Conservation (phyloP, 139 green algal species). For the Zygnema circumcarinatum region DNA sequence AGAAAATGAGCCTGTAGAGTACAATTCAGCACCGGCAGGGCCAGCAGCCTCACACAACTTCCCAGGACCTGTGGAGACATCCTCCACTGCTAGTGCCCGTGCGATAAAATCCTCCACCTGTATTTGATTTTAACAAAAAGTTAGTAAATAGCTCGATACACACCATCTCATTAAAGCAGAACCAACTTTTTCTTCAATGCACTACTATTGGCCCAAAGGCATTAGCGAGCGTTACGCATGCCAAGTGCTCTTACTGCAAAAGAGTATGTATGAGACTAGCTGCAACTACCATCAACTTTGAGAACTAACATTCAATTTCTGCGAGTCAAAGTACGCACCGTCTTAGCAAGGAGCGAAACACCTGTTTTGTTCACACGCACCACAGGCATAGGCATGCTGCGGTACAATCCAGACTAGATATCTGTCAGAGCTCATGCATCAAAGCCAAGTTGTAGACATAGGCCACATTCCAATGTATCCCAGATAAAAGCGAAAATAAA, state of each 20-base stretch:
- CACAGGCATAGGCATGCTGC: slow-evolving; percentile 41
- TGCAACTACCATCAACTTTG: slow-evolving; percentile 24
- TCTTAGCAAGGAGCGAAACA: slow-evolving; percentile 23
- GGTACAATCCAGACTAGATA: not conserved
- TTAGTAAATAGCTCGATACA: not conserved
- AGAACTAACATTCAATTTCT: too few species aligned
- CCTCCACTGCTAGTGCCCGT: slow-evolving; percentile 39
- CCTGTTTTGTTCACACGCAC: slow-evolving; percentile 19
- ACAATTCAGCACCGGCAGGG: slow-evolving; percentile 11
- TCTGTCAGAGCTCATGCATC: not conserved
- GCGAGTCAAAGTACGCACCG: slow-evolving; percentile 22
- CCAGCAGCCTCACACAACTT: slow-evolving; percentile 31
- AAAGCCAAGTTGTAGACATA: not conserved
- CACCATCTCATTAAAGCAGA: too few species aligned
- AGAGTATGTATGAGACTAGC: too few species aligned
- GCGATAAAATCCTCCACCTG: slow-evolving; percentile 27
- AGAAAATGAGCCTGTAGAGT: slow-evolving; percentile 23
- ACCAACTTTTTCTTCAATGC: too few species aligned
- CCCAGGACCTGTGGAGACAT: not conserved
- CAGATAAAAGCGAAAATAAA: not conserved
- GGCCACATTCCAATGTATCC: not conserved
- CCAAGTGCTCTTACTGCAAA: too few species aligned
- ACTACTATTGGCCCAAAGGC: too few species aligned
- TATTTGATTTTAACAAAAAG: not conserved
- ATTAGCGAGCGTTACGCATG: too few species aligned